phyloP scores from a whole-genome alignment of 2,329 filamentous ascomycete genomes.

The Colletotrichum acutatum region DNA sequence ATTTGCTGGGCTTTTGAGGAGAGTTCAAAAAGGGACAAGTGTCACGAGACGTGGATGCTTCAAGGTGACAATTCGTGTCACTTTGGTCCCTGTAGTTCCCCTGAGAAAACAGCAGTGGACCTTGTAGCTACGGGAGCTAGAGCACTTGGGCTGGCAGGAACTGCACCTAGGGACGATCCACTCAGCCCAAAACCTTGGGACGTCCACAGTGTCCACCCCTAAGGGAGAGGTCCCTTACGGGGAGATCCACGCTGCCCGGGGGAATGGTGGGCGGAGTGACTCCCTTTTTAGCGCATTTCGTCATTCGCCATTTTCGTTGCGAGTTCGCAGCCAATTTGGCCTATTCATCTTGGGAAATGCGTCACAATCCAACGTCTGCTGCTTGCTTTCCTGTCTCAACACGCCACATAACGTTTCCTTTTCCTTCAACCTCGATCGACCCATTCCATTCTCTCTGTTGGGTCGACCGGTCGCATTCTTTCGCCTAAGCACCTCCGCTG shows the following conservation, averaged over 20 bases:
- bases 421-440: constrained; percentile 3
- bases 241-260: constrained; percentile 17
- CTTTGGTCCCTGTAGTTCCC: not conserved
- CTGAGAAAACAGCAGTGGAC: constrained; percentile 24
- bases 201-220: not conserved
- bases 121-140: constrained; percentile 21
- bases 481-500: not conserved
- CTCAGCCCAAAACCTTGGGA: constrained; percentile 14
- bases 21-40: not conserved
- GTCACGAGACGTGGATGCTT: constrained; percentile 1
- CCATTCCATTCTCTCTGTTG: not conserved
- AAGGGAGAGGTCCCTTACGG: not conserved
- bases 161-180: constrained; percentile 17
- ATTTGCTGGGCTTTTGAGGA: not conserved
- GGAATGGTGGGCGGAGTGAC: constrained; percentile 2
- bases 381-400: not conserved
- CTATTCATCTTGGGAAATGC: constrained; percentile 7
- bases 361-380: not conserved
- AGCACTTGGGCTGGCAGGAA: constrained; percentile 1
- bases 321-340: constrained; percentile 15
- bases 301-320: constrained; percentile 34
- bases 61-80: not conserved
- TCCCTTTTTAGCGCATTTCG: constrained; percentile 32
- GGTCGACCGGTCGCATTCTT: not conserved
- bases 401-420: not conserved